These are phyloP conservation scores for Talaromyces sp. DNA, from an alignment of 2,329 filamentous ascomycete species.

Conservation along the genomic window DNA sequence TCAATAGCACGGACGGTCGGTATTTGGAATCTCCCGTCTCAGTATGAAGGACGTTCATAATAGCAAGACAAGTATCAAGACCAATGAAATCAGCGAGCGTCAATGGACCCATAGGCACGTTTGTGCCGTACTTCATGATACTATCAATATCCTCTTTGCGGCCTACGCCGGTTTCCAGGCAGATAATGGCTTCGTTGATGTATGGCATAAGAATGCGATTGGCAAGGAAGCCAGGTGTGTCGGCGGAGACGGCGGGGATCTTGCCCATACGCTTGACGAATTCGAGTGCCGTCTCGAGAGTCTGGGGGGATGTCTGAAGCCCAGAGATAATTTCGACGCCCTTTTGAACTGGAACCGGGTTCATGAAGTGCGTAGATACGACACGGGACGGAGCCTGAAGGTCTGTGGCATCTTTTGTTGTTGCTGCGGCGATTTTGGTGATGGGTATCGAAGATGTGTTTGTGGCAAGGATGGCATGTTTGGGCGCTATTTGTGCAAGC, in stretches of 20 bases:
- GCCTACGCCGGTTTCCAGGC: slow-evolving; percentile 88
- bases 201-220: slow-evolving; percentile 99
- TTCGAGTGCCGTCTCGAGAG: slow-evolving; percentile 74
- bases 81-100: slow-evolving; percentile 96
- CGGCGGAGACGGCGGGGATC: slow-evolving; percentile 78
- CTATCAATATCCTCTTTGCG: slow-evolving; percentile 86
- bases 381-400: slow-evolving; percentile 80
- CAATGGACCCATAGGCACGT: slow-evolving; percentile 95
- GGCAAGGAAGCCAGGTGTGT: slow-evolving; percentile 89
- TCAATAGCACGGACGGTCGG: slow-evolving; percentile 77
- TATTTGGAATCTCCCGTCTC: slow-evolving; percentile 97
- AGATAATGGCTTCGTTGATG: slow-evolving; percentile 97
- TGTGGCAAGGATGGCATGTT: slow-evolving; percentile 87
- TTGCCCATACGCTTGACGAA: slow-evolving; percentile 95
- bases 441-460: slow-evolving; percentile 99
- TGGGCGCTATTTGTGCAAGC: slow-evolving; percentile 75
- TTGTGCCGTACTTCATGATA: slow-evolving; percentile 99
- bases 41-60: slow-evolving; percentile 90
- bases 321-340: slow-evolving; percentile 97
- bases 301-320: slow-evolving; percentile 80
- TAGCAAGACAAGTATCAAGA: slow-evolving; percentile 89
- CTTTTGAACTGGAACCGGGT: slow-evolving; percentile 94
- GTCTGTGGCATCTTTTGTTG: slow-evolving; percentile 73
- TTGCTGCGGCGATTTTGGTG: slow-evolving; percentile 88
- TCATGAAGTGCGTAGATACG: slow-evolving; percentile 98